A percentile compares a stretch with the other conserved stretches of the same genome.
phyloP scores from a whole-genome alignment of 768 basidiomycete genomes.

The Psilocybe tampanensis region DNA sequence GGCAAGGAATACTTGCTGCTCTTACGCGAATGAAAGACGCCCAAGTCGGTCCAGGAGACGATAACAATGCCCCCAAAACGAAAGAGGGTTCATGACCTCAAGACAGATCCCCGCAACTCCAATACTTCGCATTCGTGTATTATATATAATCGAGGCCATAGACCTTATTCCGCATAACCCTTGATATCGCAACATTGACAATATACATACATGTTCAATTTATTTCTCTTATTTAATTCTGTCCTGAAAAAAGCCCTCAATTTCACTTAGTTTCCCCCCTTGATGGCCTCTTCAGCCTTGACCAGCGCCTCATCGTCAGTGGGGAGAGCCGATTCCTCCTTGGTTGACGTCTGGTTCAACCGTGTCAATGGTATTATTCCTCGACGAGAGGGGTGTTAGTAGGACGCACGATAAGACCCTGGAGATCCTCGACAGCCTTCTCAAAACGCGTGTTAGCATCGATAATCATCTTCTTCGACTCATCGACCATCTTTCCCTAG shows the following conservation, averaged over 20 bases:
- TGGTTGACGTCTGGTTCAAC: slow-evolving; percentile 31
- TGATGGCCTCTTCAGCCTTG: slow-evolving; percentile 61
- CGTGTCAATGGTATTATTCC: slow-evolving; percentile 2
- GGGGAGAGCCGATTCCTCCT: slow-evolving; percentile 41
- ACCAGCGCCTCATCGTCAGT: slow-evolving; percentile 44
- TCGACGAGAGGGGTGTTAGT: background rate
- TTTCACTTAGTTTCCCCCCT: slow-evolving; percentile 33
- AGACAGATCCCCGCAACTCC: background rate
- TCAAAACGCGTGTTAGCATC: slow-evolving; percentile 67
- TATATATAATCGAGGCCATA: no score
- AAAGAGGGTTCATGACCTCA: slow-evolving; percentile 5
- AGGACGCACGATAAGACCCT: slow-evolving; percentile 65
- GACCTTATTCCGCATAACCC: no score
- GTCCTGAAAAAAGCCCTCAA: background rate
- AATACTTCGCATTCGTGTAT: no score
- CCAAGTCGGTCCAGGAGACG: no score
- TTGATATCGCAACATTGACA: background rate
- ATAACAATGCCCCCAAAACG: slow-evolving; percentile 17
- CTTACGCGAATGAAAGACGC: slow-evolving; percentile 62
- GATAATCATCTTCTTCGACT: slow-evolving; percentile 79
- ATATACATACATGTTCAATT: background rate
- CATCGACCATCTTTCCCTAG: slow-evolving; percentile 70
- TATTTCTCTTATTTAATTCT: background rate
- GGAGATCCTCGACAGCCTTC: slow-evolving; percentile 63
- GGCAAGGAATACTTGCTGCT: slow-evolving; percentile 73